These are phyloP conservation scores for Scenedesmus sp. DNA, from an alignment of 163 green algal genomes.

Conservation along the genomic window DNA sequence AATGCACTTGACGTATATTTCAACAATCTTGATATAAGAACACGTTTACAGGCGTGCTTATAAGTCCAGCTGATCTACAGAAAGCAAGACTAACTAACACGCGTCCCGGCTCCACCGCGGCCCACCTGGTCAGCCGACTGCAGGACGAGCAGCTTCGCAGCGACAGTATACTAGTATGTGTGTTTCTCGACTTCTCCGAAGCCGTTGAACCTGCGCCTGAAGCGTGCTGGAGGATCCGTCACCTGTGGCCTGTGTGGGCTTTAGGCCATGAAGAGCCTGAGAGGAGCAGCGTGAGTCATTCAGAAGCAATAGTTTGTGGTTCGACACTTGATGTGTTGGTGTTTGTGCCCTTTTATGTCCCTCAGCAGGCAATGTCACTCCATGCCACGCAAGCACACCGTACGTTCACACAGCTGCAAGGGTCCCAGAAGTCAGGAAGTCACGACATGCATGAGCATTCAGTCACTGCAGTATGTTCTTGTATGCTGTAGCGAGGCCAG, in stretches of 20 bases:
- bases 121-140: background rate
- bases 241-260: background rate
- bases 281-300: background rate
- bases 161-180: background rate
- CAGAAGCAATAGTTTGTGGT: no score
- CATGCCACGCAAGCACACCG: background rate
- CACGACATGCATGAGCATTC: background rate
- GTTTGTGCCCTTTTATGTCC: background rate
- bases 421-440: background rate
- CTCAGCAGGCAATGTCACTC: background rate
- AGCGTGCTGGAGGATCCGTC: background rate
- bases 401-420: background rate
- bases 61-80: background rate
- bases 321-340: no score
- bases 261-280: background rate
- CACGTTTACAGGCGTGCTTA: background rate
- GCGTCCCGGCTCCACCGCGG: constrained; percentile 3
- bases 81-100: background rate
- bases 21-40: no score
- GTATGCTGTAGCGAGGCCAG: no score
- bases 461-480: no score
- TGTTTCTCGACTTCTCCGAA: background rate
- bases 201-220: background rate
- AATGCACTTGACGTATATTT: background rate
- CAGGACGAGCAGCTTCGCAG: background rate